These are phyloP conservation scores for Angomonas desouzai DNA, from an alignment of 208 protist genomes.

Conservation along the genomic window DNA sequence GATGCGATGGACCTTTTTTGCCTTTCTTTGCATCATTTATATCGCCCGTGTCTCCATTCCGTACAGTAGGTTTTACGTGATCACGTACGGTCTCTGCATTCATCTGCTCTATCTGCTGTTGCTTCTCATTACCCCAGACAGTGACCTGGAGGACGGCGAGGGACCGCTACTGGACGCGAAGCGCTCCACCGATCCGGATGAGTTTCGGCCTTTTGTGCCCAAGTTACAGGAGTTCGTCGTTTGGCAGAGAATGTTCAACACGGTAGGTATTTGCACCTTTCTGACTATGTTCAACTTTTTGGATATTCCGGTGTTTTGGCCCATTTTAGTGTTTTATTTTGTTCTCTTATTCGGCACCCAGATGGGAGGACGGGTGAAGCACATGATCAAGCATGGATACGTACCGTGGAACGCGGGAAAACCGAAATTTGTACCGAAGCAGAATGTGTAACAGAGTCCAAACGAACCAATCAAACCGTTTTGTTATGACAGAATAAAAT, in stretches of 20 bases:
- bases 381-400: constrained; percentile 97
- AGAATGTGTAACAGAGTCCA: constrained; percentile 17
- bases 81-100: constrained; percentile 96
- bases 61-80: constrained; percentile 92
- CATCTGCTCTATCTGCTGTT: constrained; percentile 96
- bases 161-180: constrained; percentile 7
- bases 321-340: constrained; percentile 98
- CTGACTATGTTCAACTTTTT: constrained; percentile 93
- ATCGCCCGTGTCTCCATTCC: constrained; percentile 60
- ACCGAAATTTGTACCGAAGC: constrained; percentile 83
- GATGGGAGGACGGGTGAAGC: constrained; percentile 94
- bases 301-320: constrained; percentile 98
- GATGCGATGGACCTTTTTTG: constrained; percentile 75
- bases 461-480: not conserved
- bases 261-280: constrained; percentile 81
- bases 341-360: constrained; percentile 91
- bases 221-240: constrained; percentile 96
- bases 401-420: constrained; percentile 85
- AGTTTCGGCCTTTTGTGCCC: constrained; percentile 95
- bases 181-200: constrained; percentile 55
- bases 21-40: constrained; percentile 63
- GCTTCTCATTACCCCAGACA: constrained; percentile 93
- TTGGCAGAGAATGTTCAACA: constrained; percentile 89
- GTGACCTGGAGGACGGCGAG: constrained; percentile 61
- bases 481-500: too few species aligned